Conservation (phyloP, 2,329 filamentous ascomycete genomes). For the Neonectria ditissima region DNA sequence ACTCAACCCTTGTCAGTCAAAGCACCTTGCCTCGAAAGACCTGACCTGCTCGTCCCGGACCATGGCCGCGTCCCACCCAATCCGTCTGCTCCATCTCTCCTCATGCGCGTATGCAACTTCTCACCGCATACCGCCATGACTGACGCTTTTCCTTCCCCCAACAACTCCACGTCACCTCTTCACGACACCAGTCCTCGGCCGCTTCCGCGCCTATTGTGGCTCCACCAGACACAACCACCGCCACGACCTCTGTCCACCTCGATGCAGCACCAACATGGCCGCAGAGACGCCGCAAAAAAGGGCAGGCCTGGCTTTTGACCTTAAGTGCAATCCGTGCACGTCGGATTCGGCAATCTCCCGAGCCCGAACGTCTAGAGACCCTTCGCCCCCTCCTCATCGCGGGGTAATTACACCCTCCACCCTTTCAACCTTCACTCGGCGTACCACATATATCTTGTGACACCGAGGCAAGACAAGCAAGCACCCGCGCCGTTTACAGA, state of each 20-base stretch:
- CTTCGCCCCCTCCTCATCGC: not conserved
- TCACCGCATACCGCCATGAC: constrained; percentile 38
- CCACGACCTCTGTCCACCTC: constrained; percentile 12
- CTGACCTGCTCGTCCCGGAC: constrained; percentile 15
- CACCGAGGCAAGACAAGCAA: not conserved
- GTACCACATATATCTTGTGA: not conserved
- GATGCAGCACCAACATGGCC: not conserved
- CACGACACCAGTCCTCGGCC: constrained; percentile 13
- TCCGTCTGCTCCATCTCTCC: constrained; percentile 10
- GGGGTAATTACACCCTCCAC: not conserved
- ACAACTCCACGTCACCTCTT: constrained; percentile 31
- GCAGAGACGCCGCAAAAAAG: not conserved
- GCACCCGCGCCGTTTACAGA: no score
- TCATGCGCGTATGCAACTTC: constrained; percentile 33
- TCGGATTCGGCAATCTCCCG: constrained; percentile 2
- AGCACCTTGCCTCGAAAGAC: not conserved
- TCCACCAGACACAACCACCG: not conserved
- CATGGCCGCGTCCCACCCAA: constrained; percentile 16
- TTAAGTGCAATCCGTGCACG: not conserved
- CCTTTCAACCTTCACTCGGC: no score
- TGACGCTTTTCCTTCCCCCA: constrained; percentile 32
- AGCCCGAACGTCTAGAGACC: not conserved
- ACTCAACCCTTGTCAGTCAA: not conserved
- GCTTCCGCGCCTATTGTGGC: constrained; percentile 9
- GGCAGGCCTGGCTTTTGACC: not conserved